Base-by-base conservation (phyloP, 192 early-diverging fungal species). In the Powellomyces hirtus region DNA sequence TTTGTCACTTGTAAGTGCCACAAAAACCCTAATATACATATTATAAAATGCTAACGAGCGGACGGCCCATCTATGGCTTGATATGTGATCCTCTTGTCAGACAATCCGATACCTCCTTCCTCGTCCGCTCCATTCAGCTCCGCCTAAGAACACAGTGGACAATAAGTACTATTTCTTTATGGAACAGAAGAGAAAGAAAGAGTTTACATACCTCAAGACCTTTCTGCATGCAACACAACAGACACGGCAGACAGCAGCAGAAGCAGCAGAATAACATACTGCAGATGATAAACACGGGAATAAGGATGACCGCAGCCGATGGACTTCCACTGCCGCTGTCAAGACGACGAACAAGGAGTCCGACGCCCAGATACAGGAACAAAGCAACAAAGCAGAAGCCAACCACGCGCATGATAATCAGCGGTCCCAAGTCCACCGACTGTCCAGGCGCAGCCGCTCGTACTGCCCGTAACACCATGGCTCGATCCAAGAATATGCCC, bases 201-300 rank as follows among this genome's bases (percentile, higher is more conserved):
- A 24, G 2, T 24, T 16, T 24, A 49, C 46, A 5, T 24, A 49
- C 71, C 30, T 67, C 64, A n/a, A 66, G 42, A 31, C 55, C 56
- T 8, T 42, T 36, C 13, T 50, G 55, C 34, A 59, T 59, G 34
- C 60, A 64, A 13, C 55, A 66, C 13, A 69, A 18, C 35, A 57
- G 62, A 29, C 61, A 82, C 4, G 64, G 75, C 64, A 22, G 76
- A 77, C 51, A 77, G 69, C 83, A 85, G 37, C 77, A 83, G 29
- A 69, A 35, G 63, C 79, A 80, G 65, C 77, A 80, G 31, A 82
- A 65, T 11, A 82, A 20, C 33, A 83, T 10, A 5, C 70, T 35
- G 46, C 73, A 38, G 33, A 85, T 26, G 62, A 85, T 81, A 59
- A 85, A 85, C 20, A 85, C 73, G 16, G 83, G 83, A 49, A 85